phyloP scores from a whole-genome alignment of 805 yeast genomes.

The Millerozyma acaciae region DNA sequence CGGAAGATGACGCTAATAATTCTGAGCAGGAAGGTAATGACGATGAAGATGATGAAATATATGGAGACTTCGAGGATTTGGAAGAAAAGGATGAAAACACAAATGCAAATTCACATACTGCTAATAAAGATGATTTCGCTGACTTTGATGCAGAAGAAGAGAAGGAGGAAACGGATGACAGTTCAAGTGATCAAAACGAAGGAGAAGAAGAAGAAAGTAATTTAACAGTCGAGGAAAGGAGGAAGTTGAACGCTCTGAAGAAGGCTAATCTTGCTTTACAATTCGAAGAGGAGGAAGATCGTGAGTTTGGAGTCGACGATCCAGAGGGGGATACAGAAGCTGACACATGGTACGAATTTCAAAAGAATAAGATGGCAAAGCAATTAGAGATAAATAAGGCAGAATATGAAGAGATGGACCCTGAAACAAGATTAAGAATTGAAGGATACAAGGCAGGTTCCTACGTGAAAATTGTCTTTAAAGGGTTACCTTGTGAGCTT shows the following conservation, averaged over 20 bases:
- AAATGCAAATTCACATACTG: constrained; percentile 24
- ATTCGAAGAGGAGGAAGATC: constrained; percentile 76
- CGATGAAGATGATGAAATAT: constrained; percentile 47
- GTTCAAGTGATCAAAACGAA: constrained; percentile 54
- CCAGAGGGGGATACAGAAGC: constrained; percentile 70
- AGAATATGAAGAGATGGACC: constrained; percentile 69
- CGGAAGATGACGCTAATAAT: constrained; percentile 20
- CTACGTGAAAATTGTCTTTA: constrained; percentile 85
- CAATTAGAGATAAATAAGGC: constrained; percentile 91
- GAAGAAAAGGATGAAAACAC: constrained; percentile 28
- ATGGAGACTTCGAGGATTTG: constrained; percentile 56
- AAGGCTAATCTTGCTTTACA: constrained; percentile 86
- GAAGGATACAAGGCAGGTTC: constrained; percentile 95
- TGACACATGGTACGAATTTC: constrained; percentile 97
- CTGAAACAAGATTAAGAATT: constrained; percentile 68
- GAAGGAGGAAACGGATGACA: constrained; percentile 16
- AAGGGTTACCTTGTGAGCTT: constrained; percentile 83
- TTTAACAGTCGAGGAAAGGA: constrained; percentile 64
- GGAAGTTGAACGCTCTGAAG: constrained; percentile 79
- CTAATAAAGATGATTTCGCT: constrained; percentile 42
- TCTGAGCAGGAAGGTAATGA: constrained; percentile 27
- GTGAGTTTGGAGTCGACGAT: constrained; percentile 69
- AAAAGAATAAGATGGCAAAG: constrained; percentile 94
- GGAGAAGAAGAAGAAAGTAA: constrained; percentile 40
- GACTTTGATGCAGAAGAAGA: constrained; percentile 35